phyloP scores from a whole-genome alignment of 2,329 filamentous ascomycete species.

The Neofusicoccum kwambonambiense region DNA sequence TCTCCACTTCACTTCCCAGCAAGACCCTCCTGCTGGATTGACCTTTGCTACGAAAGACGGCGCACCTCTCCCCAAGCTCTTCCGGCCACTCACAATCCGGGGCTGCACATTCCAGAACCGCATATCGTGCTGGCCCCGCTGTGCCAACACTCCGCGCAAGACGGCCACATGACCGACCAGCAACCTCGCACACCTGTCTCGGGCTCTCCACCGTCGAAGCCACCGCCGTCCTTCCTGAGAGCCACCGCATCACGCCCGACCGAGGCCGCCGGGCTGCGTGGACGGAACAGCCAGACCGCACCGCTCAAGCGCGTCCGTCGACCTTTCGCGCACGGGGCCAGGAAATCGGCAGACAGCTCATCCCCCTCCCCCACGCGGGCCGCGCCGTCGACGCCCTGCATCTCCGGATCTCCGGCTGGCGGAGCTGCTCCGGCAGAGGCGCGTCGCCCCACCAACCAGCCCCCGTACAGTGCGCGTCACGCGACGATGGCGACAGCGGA shows the following conservation, averaged over 20 bases:
- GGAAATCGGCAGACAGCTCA: slow-evolving; percentile 76
- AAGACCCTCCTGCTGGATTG: slow-evolving; percentile 48
- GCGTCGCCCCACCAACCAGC: too few species aligned
- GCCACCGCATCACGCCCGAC: slow-evolving; percentile 73
- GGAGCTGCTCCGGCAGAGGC: too few species aligned
- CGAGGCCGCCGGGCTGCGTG: too few species aligned
- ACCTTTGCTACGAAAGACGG: slow-evolving; percentile 44
- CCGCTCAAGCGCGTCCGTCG: too few species aligned
- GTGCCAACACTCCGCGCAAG: slow-evolving; percentile 66
- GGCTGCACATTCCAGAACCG: slow-evolving; percentile 65
- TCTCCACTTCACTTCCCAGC: slow-evolving; percentile 49
- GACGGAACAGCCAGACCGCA: too few species aligned
- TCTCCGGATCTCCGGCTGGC: too few species aligned
- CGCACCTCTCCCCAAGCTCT: slow-evolving; percentile 58
- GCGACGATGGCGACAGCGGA: slow-evolving; percentile 32
- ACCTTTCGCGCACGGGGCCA: slow-evolving; percentile 68
- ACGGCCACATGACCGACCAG: slow-evolving; percentile 75
- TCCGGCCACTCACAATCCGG: slow-evolving; percentile 57
- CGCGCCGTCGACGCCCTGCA: slow-evolving; percentile 34
- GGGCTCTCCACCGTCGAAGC: slow-evolving; percentile 76
- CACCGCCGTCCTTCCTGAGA: slow-evolving; percentile 70
- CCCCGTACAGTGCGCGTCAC: too few species aligned
- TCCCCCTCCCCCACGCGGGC: slow-evolving; percentile 62
- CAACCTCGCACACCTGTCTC: slow-evolving; percentile 77
- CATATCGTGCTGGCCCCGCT: slow-evolving; percentile 60